phyloP scores from a whole-genome alignment of 2,329 filamentous ascomycete species.

The Aspergillus sp. region DNA sequence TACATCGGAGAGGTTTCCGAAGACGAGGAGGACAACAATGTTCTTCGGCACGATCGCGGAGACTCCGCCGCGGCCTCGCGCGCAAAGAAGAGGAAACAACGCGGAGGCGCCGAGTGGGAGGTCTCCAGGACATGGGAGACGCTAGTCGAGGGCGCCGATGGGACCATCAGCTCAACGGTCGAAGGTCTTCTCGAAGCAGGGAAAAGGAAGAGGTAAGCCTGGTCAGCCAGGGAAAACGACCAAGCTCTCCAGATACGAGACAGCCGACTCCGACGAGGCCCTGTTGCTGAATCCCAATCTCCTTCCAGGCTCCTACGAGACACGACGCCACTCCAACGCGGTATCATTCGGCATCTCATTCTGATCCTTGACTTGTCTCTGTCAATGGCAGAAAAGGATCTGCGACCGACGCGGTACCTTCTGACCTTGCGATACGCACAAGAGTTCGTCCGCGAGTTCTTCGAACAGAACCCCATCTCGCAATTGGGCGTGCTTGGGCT shows the following conservation, averaged over 20 bases:
- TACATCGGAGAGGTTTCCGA: conserved; percentile 50
- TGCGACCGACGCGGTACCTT: conserved; percentile 82
- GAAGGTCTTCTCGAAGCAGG: conserved; percentile 75
- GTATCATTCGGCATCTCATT: conserved; percentile 95
- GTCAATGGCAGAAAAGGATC: conserved; percentile 92
- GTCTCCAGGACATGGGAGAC: conserved; percentile 60
- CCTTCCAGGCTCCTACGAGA: conserved; percentile 73
- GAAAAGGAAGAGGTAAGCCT: conserved; percentile 67
- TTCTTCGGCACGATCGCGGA: conserved; percentile 27
- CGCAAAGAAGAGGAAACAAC: conserved; percentile 38
- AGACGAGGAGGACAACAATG: conserved; percentile 39
- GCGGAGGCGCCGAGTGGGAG: conserved; percentile 43
- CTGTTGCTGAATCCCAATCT: neutral
- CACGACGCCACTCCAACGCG: conserved; percentile 90
- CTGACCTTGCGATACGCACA: conserved; percentile 78
- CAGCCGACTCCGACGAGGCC: neutral
- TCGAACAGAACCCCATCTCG: conserved; percentile 97
- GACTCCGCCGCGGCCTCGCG: conserved; percentile 24
- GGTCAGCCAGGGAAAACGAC: neutral
- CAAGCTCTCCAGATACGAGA: neutral
- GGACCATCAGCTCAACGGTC: conserved; percentile 68
- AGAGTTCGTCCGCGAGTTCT: conserved; percentile 90
- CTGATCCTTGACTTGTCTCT: conserved; percentile 88
- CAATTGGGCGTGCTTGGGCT: conserved; percentile 91
- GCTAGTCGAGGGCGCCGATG: conserved; percentile 75